Conservation (phyloP, 2,329 filamentous ascomycete genomes). For the Fusarium sterilihyphosum region DNA sequence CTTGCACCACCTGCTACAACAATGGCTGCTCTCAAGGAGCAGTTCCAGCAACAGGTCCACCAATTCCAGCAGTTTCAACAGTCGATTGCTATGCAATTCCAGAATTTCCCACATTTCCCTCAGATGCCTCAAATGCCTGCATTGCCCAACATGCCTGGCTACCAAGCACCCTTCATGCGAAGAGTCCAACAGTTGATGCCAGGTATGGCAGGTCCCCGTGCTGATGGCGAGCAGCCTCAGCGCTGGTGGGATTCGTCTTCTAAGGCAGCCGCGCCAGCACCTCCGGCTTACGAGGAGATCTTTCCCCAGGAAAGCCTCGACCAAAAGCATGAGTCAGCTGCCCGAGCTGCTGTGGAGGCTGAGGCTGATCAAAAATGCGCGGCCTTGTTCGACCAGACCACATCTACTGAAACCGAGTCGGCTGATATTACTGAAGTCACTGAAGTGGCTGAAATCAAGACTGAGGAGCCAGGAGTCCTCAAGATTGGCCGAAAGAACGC, state of each 20-base stretch:
- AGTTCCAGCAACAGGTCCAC: slow-evolving; percentile 77
- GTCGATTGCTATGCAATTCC: slow-evolving; percentile 72
- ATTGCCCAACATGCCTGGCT: slow-evolving; percentile 72
- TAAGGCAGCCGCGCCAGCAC: slow-evolving; percentile 60
- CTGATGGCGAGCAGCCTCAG: slow-evolving; percentile 53
- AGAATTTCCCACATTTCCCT: slow-evolving; percentile 64
- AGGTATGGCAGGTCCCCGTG: slow-evolving; percentile 64
- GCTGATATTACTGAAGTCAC: slow-evolving; percentile 49
- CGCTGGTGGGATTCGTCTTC: slow-evolving; percentile 75
- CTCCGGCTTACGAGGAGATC: slow-evolving; percentile 83
- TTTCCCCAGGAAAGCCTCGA: slow-evolving; percentile 69
- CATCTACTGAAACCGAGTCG: slow-evolving; percentile 48
- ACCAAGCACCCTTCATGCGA: slow-evolving; percentile 78
- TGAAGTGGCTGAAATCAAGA: slow-evolving; percentile 50
- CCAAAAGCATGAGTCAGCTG: slow-evolving; percentile 67
- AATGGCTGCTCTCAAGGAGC: slow-evolving; percentile 76
- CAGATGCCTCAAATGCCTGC: slow-evolving; percentile 69
- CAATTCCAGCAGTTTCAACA: slow-evolving; percentile 71
- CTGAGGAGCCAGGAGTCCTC: slow-evolving; percentile 58
- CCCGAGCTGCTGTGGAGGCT: slow-evolving; percentile 66
- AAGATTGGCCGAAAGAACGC: slow-evolving; percentile 71
- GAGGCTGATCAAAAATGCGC: slow-evolving; percentile 68
- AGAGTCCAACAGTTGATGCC: slow-evolving; percentile 78
- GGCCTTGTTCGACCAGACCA: slow-evolving; percentile 59
- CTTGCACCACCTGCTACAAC: slow-evolving; percentile 66